phyloP scores from a whole-genome alignment of 2,329 filamentous ascomycete genomes.

The Ascochyta rabiei region DNA sequence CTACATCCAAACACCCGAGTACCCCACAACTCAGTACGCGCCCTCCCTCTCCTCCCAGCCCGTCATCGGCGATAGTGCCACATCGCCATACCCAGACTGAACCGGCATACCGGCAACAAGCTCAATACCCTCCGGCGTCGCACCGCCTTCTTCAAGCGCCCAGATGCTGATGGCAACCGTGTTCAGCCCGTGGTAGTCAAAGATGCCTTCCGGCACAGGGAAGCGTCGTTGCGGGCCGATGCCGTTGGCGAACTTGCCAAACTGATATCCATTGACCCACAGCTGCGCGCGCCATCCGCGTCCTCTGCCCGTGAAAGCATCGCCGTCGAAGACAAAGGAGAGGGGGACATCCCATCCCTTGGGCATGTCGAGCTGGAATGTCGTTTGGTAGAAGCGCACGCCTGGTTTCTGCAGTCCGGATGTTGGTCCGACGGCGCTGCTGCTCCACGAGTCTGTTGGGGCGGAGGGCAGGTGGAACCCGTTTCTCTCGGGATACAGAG shows the following conservation, averaged over 20 bases:
- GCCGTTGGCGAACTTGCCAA: conserved; percentile 68
- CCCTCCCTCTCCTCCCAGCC: conserved; percentile 22
- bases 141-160: conserved; percentile 64
- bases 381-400: conserved; percentile 62
- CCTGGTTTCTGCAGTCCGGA: conserved; percentile 57
- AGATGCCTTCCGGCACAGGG: conserved; percentile 73
- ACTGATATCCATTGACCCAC: conserved; percentile 78
- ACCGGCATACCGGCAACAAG: conserved; percentile 57
- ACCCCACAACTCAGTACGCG: conserved; percentile 15
- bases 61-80: conserved; percentile 21
- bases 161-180: conserved; percentile 71
- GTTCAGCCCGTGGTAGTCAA: conserved; percentile 72
- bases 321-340: conserved; percentile 60
- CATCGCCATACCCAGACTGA: conserved; percentile 23
- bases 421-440: conserved; percentile 43
- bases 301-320: conserved; percentile 38
- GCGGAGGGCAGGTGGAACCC: conserved; percentile 64
- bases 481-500: conserved; percentile 65
- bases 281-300: conserved; percentile 63
- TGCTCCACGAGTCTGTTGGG: conserved; percentile 47
- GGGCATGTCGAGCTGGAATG: conserved; percentile 61
- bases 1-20: neutral
- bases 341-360: conserved; percentile 64
- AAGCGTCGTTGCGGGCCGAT: conserved; percentile 73
- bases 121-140: conserved; percentile 60